These are phyloP conservation scores for Collybiopsis confluens DNA, from an alignment of 768 basidiomycete species.

Conservation along the genomic window DNA sequence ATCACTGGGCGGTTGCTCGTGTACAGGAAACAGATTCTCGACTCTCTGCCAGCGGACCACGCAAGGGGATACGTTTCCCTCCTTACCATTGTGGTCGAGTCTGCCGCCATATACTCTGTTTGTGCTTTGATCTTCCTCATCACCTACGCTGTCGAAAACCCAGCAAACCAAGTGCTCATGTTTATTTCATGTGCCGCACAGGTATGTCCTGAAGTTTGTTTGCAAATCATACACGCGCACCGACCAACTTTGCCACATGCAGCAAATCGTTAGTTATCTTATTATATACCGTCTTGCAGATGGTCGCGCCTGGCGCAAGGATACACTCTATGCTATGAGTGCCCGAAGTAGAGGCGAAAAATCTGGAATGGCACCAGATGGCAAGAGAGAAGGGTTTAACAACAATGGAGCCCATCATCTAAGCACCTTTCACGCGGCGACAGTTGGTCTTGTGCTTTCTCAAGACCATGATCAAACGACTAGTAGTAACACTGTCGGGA, in stretches of 20 bases:
- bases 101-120: slow-evolving; percentile 17
- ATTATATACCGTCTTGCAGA: slow-evolving; percentile 38
- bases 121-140: slow-evolving; percentile 16
- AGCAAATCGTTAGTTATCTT: slow-evolving; percentile 35
- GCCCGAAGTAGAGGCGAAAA: neutral
- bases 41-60: slow-evolving; percentile 10
- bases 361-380: neutral
- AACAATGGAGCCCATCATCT: neutral
- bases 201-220: neutral
- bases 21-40: slow-evolving; percentile 5
- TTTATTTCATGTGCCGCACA: slow-evolving; percentile 1
- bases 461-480: neutral
- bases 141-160: slow-evolving; percentile 12
- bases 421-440: slow-evolving; percentile 7
- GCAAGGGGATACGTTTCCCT: slow-evolving; percentile 13
- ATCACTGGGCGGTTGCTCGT: slow-evolving; percentile 11
- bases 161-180: slow-evolving; percentile 9
- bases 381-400: neutral
- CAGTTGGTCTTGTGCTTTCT: neutral
- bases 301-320: slow-evolving; percentile 33
- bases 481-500: neutral
- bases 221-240: too few relatives aligned
- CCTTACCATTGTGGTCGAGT: slow-evolving; percentile 17
- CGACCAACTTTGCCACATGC: neutral
- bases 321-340: slow-evolving; percentile 17